Evolutionary conservation across 352 stramenopile species (phyloP), one percentile per base, ranked within the genome.

Genomic region (Globisporangium paddicum): DNA sequence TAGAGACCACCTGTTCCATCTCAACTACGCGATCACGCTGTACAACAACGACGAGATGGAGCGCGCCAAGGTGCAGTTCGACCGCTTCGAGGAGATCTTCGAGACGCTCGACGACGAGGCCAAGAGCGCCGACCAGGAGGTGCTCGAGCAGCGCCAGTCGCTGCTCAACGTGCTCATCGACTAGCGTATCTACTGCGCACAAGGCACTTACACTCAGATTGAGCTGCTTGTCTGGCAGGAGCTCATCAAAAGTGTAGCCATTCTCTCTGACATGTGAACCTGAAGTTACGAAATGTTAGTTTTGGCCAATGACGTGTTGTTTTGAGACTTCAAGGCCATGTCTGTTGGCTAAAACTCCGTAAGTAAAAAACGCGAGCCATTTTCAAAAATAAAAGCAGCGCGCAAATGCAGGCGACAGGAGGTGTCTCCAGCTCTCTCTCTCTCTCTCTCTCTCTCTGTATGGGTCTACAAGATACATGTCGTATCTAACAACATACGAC

Each of bases 11-110:
- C 69, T 91, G 72, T 93, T 93, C 57, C 86, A 94, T 62, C 66
- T 96, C 5, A 96, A 96, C 64, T 96, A 93, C 58, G 80, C 87
- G 41, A 92, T 95, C 60, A 90, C 80, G 54, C 72, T 96, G 21
- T 93, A 89, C 72, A 95, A 94, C 68, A 93, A 95, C 67, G 86
- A 94, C 71, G 82, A 95, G 58, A 90, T 93, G 72, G 86, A 95
- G 66, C 79, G 79, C 13, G 79, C 86, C 14, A 89, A 82, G 60
- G 73, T 90, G 40, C 84, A 96, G 50, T 95, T 95, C 41, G 74
- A 90, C 58, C 73, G 72, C 55, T 96, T 95, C 40, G 84, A 95
- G 56, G 77, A 89, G 52, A 77, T 95, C 19, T 93, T 90, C 25
- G 74, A 91, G 42, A 60, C 66, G 10, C 65, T 89, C 23, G 77